A percentile compares a stretch with the other conserved stretches of the same genome.
phyloP scores from a whole-genome alignment of 2,329 filamentous ascomycete genomes.

The Pestalotiopsis sp. region DNA sequence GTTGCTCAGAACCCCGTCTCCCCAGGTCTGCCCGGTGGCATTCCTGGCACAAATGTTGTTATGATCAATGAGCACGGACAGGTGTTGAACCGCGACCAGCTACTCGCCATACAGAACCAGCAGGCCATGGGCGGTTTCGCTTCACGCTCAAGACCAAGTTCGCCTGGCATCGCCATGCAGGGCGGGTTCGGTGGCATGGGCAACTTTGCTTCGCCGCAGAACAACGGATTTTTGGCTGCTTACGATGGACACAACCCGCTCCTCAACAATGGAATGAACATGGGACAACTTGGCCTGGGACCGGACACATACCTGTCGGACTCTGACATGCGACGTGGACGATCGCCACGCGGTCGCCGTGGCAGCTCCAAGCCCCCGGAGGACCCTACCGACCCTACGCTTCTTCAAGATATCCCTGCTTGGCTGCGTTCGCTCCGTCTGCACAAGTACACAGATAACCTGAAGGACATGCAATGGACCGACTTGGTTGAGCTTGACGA shows the following conservation, averaged over 20 bases:
- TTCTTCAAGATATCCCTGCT: slow-evolving; percentile 92
- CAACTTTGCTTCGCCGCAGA: slow-evolving; percentile 81
- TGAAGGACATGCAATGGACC: slow-evolving; percentile 97
- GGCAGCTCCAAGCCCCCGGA: slow-evolving; percentile 97
- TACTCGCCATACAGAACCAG: slow-evolving; percentile 78
- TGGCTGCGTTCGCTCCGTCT: slow-evolving; percentile 94
- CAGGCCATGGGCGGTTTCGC: slow-evolving; percentile 60
- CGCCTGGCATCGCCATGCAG: slow-evolving; percentile 80
- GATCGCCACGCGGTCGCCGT: slow-evolving; percentile 87
- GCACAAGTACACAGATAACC: slow-evolving; percentile 98
- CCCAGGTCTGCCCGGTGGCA: slow-evolving; percentile 61
- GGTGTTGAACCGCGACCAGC: slow-evolving; percentile 80
- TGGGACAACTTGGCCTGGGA: slow-evolving; percentile 72
- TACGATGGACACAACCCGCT: slow-evolving; percentile 79
- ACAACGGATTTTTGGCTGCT: slow-evolving; percentile 90
- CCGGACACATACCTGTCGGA: slow-evolving; percentile 92
- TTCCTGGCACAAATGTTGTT: slow-evolving; percentile 77
- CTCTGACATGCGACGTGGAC: slow-evolving; percentile 85
- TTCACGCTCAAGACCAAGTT: slow-evolving; percentile 83
- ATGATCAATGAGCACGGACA: slow-evolving; percentile 97
- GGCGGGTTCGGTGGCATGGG: slow-evolving; percentile 63
- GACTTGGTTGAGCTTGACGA: slow-evolving; percentile 92
- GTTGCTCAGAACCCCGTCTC: slow-evolving; percentile 64
- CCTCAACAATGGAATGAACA: slow-evolving; percentile 58
- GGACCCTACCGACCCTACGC: slow-evolving; percentile 87